Evolutionary conservation across 768 basidiomycete species (phyloP), one percentile per base, ranked within the genome.

Genomic region (Punctularia strigosozonata): DNA sequence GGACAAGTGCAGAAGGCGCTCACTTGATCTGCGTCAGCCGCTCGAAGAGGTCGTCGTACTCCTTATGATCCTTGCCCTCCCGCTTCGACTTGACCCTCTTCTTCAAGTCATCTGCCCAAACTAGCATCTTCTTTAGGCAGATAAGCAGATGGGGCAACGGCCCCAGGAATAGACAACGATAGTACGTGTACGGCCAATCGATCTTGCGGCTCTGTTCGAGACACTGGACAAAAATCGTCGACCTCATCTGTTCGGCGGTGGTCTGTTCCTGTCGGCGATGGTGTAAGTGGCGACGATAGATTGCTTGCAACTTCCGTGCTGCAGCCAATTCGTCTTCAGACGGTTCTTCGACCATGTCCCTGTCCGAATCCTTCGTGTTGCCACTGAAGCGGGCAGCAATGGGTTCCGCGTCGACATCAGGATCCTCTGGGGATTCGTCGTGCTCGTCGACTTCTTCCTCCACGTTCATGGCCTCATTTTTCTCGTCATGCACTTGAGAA

Each of bases 1-100:
- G 15, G 10, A 2, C 6, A 14, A 21, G 15, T 17, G 14, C 7
- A 13, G 10, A n/a, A 26, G n/a, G 19, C 7, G 38, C 46, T n/a
- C 26, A 51, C 50, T 25, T 43, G 13, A 24, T 42, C 39, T 12
- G 18, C 4, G 20, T 37, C 41, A 26, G 41, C 17, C n/a, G 43
- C 7, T 3, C 41, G 6, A 37, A 25, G 10, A 46, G 36, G 10
- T 41, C 34, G 26, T 49, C 50, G 8, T 38, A 31, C 18, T 41
- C 40, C 4, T 23, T 30, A 28, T 51, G 45, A 25, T 39, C 31
- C 3, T 32, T 38, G 3, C 31, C 26, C 2, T 14, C 23, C 23
- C 8, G 23, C 3, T 14, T 7, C 15, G 2, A 4, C 14, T 10
- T 18, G 21, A 28, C 28, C n/a, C 5, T 22, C 15, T 37, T 25